Conservation (phyloP, 108 stramenopile genomes). For the Mayamaea pseudoterrestris region DNA sequence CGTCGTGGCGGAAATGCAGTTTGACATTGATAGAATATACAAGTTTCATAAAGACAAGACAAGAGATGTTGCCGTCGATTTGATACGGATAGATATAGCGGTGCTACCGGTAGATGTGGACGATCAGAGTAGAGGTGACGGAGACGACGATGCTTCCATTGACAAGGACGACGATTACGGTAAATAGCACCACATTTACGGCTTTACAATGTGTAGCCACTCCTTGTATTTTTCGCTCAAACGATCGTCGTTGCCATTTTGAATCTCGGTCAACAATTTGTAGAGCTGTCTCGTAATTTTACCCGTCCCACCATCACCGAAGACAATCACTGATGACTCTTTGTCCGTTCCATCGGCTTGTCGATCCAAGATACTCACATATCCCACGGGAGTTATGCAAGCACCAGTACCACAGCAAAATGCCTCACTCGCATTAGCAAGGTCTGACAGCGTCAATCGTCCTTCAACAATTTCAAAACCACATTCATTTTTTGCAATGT, state of each 20-base stretch:
- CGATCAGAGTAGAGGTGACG: too few relatives aligned
- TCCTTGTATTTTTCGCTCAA: too few relatives aligned
- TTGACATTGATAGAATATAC: conserved; percentile 89
- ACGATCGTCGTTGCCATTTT: background rate
- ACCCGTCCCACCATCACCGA: conserved; percentile 1
- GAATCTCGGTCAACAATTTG: too few relatives aligned
- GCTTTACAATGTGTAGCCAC: too few relatives aligned
- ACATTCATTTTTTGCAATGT: conserved; percentile 24
- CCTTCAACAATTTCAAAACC: conserved; percentile 33
- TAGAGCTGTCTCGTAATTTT: too few relatives aligned
- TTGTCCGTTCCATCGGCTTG: too few relatives aligned
- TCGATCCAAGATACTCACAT: background rate
- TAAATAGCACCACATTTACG: too few relatives aligned
- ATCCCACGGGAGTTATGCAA: conserved; percentile 57
- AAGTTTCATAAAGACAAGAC: conserved; percentile 80
- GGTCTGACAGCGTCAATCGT: conserved; percentile 50
- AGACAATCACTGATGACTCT: too few relatives aligned
- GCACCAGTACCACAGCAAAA: conserved; percentile 78
- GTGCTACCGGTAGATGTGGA: too few relatives aligned
- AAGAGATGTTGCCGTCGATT: conserved; percentile 88
- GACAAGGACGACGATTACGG: too few relatives aligned
- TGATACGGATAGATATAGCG: conserved; percentile 63
- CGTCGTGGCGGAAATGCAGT: conserved; percentile 89
- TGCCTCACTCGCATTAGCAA: conserved; percentile 57
- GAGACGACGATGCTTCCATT: too few relatives aligned